Percentiles rank a stretch among this genome's conserved stretches.
phyloP scores from a whole-genome alignment of 371 early-diverging fungal genomes.

The Entomophthora muscae region DNA sequence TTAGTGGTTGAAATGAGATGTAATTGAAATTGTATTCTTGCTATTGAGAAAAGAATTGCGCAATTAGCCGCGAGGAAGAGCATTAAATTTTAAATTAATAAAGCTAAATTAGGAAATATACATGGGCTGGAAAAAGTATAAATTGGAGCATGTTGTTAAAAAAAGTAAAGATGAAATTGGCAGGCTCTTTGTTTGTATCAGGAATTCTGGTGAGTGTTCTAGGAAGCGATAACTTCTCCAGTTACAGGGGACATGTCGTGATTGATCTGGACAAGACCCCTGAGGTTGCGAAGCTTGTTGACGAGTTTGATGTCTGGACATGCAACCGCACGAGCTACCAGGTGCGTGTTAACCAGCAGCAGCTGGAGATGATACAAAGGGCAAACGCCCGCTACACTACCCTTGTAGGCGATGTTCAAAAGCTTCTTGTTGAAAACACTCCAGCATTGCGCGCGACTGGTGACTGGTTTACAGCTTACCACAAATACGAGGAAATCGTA shows the following conservation, averaged over 20 bases:
- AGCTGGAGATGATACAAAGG: not conserved
- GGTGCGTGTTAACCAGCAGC: slow-evolving; percentile 3
- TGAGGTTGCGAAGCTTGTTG: not conserved
- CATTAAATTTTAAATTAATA: too few species aligned
- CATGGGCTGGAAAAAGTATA: too few species aligned
- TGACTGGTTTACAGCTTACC: slow-evolving; percentile 4
- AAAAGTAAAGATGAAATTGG: too few species aligned
- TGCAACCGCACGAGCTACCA: not conserved
- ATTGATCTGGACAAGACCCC: not conserved
- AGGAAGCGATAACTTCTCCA: too few species aligned
- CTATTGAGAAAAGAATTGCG: too few species aligned
- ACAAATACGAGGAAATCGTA: slow-evolving; percentile 4
- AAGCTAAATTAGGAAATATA: too few species aligned
- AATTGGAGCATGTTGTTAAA: too few species aligned
- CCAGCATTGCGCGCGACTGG: not conserved
- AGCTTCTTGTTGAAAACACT: not conserved
- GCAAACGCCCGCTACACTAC: not conserved
- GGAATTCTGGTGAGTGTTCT: too few species aligned
- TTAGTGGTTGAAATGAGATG: too few species aligned
- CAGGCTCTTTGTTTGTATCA: too few species aligned
- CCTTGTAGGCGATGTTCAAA: not conserved
- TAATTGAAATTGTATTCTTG: too few species aligned
- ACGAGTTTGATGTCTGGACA: slow-evolving; percentile 6
- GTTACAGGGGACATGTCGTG: not conserved
- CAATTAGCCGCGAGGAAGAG: too few species aligned